Percentiles rank a stretch among this genome's conserved stretches.
phyloP scores from a whole-genome alignment of 495 filamentous ascomycete genomes.

The Trichoderma parareesei region DNA sequence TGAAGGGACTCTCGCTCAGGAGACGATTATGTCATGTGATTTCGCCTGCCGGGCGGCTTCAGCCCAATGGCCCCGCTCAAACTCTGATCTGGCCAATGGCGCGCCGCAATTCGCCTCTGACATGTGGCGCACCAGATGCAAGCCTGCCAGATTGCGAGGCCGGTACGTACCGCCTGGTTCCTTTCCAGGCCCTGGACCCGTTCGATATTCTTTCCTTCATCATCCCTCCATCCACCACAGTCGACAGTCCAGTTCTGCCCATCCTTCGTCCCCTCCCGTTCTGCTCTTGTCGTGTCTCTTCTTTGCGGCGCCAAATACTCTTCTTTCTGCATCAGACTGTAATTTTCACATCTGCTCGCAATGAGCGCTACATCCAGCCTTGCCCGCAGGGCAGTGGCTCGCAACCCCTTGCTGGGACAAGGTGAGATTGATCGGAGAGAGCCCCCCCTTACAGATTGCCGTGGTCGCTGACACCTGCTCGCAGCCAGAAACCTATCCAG shows the following conservation, averaged over 20 bases:
- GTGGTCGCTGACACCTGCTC: slow-evolving; percentile 14
- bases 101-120: background rate
- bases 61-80: slow-evolving; percentile 1
- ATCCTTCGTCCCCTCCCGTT: background rate
- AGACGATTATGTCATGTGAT: slow-evolving; percentile 3
- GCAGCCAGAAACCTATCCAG: slow-evolving; percentile 2
- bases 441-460: background rate
- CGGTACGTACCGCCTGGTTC: background rate
- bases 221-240: slow-evolving; percentile 4
- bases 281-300: background rate
- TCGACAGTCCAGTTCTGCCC: background rate
- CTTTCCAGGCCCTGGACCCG: background rate
- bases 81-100: slow-evolving; percentile 7
- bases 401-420: slow-evolving; percentile 43
- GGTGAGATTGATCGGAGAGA: slow-evolving; percentile 21
- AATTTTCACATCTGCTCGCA: slow-evolving; percentile 14
- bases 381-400: slow-evolving; percentile 48
- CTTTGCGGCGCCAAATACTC: background rate
- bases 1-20: background rate
- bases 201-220: slow-evolving; percentile 9
- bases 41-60: background rate
- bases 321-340: background rate
- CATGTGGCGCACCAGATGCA: slow-evolving; percentile 3
- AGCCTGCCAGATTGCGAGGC: background rate
- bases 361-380: slow-evolving; percentile 57